Base-by-base conservation (phyloP, 2,329 filamentous ascomycete species). In the Microsporum ferrugineum region DNA sequence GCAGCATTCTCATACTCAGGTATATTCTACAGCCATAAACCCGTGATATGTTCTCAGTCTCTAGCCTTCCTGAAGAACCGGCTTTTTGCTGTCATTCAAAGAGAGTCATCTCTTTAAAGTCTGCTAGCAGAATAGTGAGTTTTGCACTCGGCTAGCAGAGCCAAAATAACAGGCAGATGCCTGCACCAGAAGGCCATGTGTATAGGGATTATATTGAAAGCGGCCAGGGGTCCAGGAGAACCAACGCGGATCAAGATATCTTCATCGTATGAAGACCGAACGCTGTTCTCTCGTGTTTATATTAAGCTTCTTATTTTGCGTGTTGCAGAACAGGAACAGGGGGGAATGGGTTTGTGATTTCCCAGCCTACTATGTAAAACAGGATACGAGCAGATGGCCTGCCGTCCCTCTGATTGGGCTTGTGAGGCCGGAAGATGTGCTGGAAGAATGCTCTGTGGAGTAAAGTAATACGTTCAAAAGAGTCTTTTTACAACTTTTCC, bases 141-240 rank as follows among this genome's bases (percentile, higher is more conserved):
- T 55, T 36, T 31, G 3, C 8, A 31, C 49, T 55, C 49, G 49
- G 49, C 49, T 55, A 34, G 49, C 29, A 55, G 49, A 55, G 49
- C 31, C 49, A 55, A n/a, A 17, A 17, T 55, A 29, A 14, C 49
- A 55, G 49, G 49, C 29, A 36, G 49, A 55, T 55, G 49, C 49
- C 49, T 34, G 49, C 49, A 33, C 3, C 10, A 31, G 31, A 34
- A 12, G 33, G 49, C 49, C 49, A 36, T 55, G 49, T 34, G 49
- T 55, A 36, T 34, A 55, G 33, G 49, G 29, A 55, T 55, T n/a
- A 55, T 55, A 55, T 55, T 55, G 49, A 55, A 55, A 55, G 31
- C 31, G 49, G 49, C 31, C 49, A 55, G 49, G 49, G 47, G 47
- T 23, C 27, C 3, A 47, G 43, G 5, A 47, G n/a, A 23, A 49